Base-by-base conservation (phyloP, 2,329 filamentous ascomycete species). In the Biscogniauxia sp. region DNA sequence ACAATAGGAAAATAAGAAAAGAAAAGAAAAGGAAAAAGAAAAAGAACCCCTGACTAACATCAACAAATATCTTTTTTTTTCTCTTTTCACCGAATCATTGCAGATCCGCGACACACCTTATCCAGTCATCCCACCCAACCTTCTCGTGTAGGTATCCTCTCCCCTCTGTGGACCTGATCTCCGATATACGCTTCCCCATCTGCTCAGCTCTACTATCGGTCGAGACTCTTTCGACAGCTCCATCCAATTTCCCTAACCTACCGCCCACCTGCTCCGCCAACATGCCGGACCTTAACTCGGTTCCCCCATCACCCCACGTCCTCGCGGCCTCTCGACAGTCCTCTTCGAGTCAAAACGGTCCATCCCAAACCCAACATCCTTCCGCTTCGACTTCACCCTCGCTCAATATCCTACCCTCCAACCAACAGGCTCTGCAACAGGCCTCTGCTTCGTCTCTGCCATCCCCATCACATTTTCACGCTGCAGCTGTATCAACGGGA, bases 331-430 rank as follows among this genome's bases (percentile, higher is more conserved):
- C 78, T 20, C 75, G 79, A 54, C 80, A 81, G 54, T 72, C 78
- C 51, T 81, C 81, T 28, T 74, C 76, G 20, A 74, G 74, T 60
- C 78, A 80, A 59, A 80, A 80, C 49, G 28, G 56, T 20, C 67
- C 64, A 23, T 57, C 64, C 15, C 66, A 68, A 20, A 54, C 54
- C 49, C 54, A 62, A 9, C 55, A 63, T 13, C 76, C 77, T 23
- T 72, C 77, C 3, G 64, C 70, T 8, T 63, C 80, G 2, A 59
- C 67, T 5, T 77, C 79, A 23, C 75, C 81, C 6, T 79, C 80
- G 15, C 75, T 85, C 28, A 82, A 86, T 63, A 83, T 87, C 66
- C 78, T 87, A 20, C 84, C 84, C 75, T 85, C 66, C 9, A 81
- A 80, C 69, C 76, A 79, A 50, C 76, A 70, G 55, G 74, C 80